Base-by-base conservation (phyloP, 352 stramenopile species). In the Phytophthora pinifolia region DNA sequence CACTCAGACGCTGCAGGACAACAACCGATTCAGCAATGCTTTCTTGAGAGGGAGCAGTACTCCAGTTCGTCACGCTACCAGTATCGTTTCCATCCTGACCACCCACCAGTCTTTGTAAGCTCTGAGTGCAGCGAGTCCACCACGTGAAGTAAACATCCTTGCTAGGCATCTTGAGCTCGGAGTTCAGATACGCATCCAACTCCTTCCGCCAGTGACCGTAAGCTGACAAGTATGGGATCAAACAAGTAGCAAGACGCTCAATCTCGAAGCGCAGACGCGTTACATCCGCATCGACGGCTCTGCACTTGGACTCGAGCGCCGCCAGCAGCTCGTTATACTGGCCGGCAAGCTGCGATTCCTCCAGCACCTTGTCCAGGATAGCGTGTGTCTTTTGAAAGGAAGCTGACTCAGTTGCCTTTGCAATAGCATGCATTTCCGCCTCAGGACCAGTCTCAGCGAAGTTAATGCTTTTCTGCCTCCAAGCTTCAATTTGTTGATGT, bases 91-190 rank as follows among this genome's bases (percentile, higher is more conserved):
- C 33, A 46, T 15, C 41, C 34, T 49, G 15, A 31, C 39, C 18
- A 46, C 17, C 36, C 9, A 13, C 33, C 31, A 57, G 29, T 18
- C n/a, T 27, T 61, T 37, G 36, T 27, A 70, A 59, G n/a, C n/a
- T 51, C 27, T 67, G 15, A 3, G 56, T 52, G 30, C 72, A 82
- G 18, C 60, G 59, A 46, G 52, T 54, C 57, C 64, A 76, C 74
- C 74, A 83, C 14, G 46, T 55, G 25, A 65, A 77, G 36, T 86
- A 84, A 6, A 86, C 58, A 41, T 86, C 67, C 18, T 79, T 70
- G 13, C 33, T 51, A 39, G 41, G 31, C 0, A 33, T 34, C 22
- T 71, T 61, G 4, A 49, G 36, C n/a, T 64, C 58, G 25, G 42
- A 47, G 29, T 48, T 27, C 10, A 80, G 34, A 36, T 67, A 83